Evolutionary conservation across 169 alveolate species (phyloP), one percentile per base, ranked within the genome.

Genomic region (Blepharisma undulans): DNA sequence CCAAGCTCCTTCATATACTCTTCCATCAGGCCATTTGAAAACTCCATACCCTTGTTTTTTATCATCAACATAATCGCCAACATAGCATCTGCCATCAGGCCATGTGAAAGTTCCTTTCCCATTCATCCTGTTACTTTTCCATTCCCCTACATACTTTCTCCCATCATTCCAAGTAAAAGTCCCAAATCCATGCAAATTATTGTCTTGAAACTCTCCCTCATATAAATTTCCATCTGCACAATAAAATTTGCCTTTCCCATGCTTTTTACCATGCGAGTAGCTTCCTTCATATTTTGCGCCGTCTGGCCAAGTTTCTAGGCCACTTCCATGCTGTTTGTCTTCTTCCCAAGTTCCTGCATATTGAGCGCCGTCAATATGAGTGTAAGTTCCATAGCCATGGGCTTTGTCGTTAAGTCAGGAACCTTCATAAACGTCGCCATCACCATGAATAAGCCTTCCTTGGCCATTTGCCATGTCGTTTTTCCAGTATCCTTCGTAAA

Each of bases 361-460:
- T 88, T 92, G 91, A 1, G 96, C 97, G 18, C 98, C 98, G 76
- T 95, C 98, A 33, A 92, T 89, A 87, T 95, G 96, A 18, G 93
- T 93, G 91, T 94, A 95, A 27, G 94, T 82, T 60, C 98, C 98
- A 36, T 92, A 76, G 22, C 98, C 98, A 87, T 94, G 95, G n/a
- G 98, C 96, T 90, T 95, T 93, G 89, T 95, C 96, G 87, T 95
- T 93, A 32, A 92, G 90, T 96, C 98, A 95, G 48, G 87, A 94
- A 32, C 98, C 98, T 90, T 95, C 96, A 92, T 95, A 95, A 21
- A 94, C 95, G 90, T 95, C 98, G 0, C 98, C 98, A 76, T 94
- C 96, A 5, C 95, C 94, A 76, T 94, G 98, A 71, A 94, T 94
- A 72, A 95, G 90, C 72, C 94, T 92, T 12, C 98, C 98, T 76